Conservation (phyloP, 2,329 filamentous ascomycete genomes). For the Calcarisporium arbuscula region DNA sequence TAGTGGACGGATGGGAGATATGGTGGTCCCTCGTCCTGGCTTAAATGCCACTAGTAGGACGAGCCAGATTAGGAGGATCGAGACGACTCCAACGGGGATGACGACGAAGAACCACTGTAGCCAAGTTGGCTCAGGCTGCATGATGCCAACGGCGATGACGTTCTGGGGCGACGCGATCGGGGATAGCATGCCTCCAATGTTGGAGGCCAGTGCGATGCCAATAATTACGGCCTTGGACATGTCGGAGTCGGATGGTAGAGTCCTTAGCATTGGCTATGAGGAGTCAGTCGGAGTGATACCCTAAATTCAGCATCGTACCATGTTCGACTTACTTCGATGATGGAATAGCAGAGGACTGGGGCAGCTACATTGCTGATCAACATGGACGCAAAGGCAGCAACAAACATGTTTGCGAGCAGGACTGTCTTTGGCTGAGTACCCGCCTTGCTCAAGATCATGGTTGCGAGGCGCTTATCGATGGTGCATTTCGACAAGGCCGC, state of each 20-base stretch:
- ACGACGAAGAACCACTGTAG: slow-evolving; percentile 95
- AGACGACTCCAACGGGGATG: slow-evolving; percentile 85
- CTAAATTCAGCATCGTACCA: too few relatives aligned
- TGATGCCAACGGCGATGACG: slow-evolving; percentile 92
- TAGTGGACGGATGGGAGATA: slow-evolving; percentile 84
- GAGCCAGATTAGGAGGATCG: slow-evolving; percentile 81
- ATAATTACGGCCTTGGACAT: slow-evolving; percentile 96
- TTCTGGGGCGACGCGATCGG: slow-evolving; percentile 98
- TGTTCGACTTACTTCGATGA: slow-evolving; percentile 73
- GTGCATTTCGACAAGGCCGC: slow-evolving; percentile 95
- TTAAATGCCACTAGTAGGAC: slow-evolving; percentile 80
- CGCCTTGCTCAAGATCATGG: slow-evolving; percentile 91
- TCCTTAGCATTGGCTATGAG: slow-evolving; percentile 78
- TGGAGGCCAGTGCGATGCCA: slow-evolving; percentile 89
- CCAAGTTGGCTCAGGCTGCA: slow-evolving; percentile 89
- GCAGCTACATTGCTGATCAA: slow-evolving; percentile 98
- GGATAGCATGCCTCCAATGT: slow-evolving; percentile 92
- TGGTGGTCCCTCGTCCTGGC: slow-evolving; percentile 76
- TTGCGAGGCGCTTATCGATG: slow-evolving; percentile 95
- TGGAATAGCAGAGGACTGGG: slow-evolving; percentile 93
- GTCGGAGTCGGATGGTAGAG: slow-evolving; percentile 78
- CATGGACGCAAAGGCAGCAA: slow-evolving; percentile 96
- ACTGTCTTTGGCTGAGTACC: slow-evolving; percentile 86
- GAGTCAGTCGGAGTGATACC: slow-evolving; percentile 7
- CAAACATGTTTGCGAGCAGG: slow-evolving; percentile 96